Base-by-base conservation (phyloP, 257 asterid genomes). In the Solanum okadae region DNA sequence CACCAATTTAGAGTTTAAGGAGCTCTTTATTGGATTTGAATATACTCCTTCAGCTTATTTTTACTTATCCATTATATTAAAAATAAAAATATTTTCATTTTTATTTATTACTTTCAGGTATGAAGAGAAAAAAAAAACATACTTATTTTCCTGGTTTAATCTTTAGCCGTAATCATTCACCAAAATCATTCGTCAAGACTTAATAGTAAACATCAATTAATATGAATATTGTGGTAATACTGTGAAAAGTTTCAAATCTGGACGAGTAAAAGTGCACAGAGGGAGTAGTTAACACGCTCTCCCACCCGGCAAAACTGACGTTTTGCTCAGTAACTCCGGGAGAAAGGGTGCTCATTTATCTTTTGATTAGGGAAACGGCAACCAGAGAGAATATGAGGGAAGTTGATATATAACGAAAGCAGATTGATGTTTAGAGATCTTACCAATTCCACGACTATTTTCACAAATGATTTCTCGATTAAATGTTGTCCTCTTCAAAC, bases 401-500 rank as follows among this genome's bases (percentile, higher is more conserved):
- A 8, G 4, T 22, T 18, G 25, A 59, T 11, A 6, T 5, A 20
- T 37, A 83, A 10, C 14, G 10, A 67, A 83, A 59, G 44, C 4
- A 72, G 9, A 34, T 73, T 38, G 84, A 77, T 40, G 63, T 40
- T 33, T 34, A 67, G 75, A 72, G 52, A 84, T 61, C 42, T 89
- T 92, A 93, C 95, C 89, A 11, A 15, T 89, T 75, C 78, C 88
- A 59, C 5, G 83, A 81, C 0, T 76, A 44, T 89, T 70, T 61
- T 49, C 89, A 93, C 98, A 94, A 52, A 88, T 92, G 35, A 88
- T 88, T 25, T 46, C 72, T 5, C 70, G 75, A 86, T 75, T 90
- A 52, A 89, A 89, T 5, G 10, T 23, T 73, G 67, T 81, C 27
- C 38, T 77, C 89, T 76, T 87, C 31, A 90, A 87, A 84, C 93